Evolutionary conservation across 1,139 yeast species (phyloP).

Genomic region (Candida sp.): DNA sequence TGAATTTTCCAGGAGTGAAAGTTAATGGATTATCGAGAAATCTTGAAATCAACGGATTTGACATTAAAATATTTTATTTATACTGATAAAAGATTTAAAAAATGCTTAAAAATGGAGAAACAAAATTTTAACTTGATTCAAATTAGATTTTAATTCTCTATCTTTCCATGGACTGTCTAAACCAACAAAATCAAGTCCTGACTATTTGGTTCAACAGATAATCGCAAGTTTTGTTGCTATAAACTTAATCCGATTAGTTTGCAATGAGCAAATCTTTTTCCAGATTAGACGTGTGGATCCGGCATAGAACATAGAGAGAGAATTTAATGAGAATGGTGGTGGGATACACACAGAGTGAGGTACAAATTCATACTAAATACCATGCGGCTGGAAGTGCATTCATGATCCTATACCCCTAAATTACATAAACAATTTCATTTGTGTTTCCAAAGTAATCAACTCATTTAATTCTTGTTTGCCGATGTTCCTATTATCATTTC

Average conservation of each 20-base stretch:
- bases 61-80: slow-evolving; percentile 1
- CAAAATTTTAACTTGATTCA: neutral
- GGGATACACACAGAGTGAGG: neutral
- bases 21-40: slow-evolving; percentile 56
- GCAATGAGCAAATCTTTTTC: slow-evolving; percentile 1
- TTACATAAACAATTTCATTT: slow-evolving; percentile 14
- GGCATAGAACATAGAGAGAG: neutral
- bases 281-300: neutral
- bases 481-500: slow-evolving; percentile 2
- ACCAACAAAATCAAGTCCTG: neutral
- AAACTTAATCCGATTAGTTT: neutral
- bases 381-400: neutral
- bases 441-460: slow-evolving; percentile 16
- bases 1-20: slow-evolving; percentile 51
- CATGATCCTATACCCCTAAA: neutral
- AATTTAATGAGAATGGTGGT: neutral
- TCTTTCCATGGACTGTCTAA: neutral
- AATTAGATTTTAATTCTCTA: neutral
- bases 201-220: neutral
- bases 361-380: neutral
- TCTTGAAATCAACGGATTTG: slow-evolving; percentile 51
- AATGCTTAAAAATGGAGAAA: too few species aligned
- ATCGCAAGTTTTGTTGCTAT: neutral
- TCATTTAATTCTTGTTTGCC: slow-evolving; percentile 14
- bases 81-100: too few species aligned